phyloP scores from a whole-genome alignment of 441 rosid species.

The Erysimum pusillum region DNA sequence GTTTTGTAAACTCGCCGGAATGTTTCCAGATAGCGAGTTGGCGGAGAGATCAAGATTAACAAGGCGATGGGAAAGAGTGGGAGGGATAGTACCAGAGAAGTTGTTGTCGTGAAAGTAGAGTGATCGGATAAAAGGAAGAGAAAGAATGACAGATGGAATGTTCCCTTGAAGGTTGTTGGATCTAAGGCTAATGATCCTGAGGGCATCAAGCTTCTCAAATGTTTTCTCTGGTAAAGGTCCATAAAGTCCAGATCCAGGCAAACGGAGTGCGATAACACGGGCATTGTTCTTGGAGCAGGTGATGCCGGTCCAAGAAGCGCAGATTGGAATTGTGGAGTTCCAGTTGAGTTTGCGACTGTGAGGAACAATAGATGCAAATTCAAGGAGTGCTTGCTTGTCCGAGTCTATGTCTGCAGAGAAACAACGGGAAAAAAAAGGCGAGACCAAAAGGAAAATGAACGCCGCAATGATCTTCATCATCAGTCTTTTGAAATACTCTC shows the following conservation, averaged over 20 bases:
- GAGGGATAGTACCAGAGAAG: constrained; percentile 69
- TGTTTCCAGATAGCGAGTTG: constrained; percentile 64
- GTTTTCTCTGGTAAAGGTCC: constrained; percentile 74
- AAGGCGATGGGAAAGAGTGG: constrained; percentile 56
- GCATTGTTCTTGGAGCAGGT: constrained; percentile 58
- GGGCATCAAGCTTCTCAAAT: constrained; percentile 72
- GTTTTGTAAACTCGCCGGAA: constrained; percentile 58
- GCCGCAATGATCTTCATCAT: constrained; percentile 55
- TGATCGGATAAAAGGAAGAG: constrained; percentile 65
- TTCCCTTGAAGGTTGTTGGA: constrained; percentile 63
- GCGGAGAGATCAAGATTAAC: constrained; percentile 67
- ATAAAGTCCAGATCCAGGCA: constrained; percentile 69
- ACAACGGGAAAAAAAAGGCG: constrained; percentile 46
- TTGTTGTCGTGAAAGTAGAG: constrained; percentile 69
- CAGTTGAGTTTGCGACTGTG: constrained; percentile 73
- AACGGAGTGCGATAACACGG: constrained; percentile 61
- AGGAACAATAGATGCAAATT: constrained; percentile 65
- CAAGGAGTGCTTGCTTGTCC: constrained; percentile 69
- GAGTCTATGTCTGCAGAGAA: constrained; percentile 57
- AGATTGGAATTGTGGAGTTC: constrained; percentile 56
- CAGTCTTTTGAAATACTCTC: constrained; percentile 18
- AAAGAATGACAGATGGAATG: constrained; percentile 67
- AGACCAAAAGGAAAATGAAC: constrained; percentile 48
- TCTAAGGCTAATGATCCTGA: constrained; percentile 72
- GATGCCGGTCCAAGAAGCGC: constrained; percentile 72